Evolutionary conservation across 768 basidiomycete species (phyloP).

Genomic region (Pleurotus ostreatus): DNA sequence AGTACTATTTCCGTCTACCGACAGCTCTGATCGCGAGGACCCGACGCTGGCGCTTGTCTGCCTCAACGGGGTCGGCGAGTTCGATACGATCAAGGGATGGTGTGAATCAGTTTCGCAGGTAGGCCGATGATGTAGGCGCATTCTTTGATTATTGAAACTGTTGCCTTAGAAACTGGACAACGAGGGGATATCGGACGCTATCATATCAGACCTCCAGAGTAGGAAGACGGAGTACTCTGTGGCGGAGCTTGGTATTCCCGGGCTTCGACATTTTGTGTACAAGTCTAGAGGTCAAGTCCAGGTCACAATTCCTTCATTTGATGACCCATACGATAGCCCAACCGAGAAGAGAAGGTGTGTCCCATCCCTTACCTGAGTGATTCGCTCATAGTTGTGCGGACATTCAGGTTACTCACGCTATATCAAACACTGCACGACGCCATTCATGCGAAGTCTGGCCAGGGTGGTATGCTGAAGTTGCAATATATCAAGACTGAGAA

Average conservation of each 20-base stretch:
- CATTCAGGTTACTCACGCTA: constrained; percentile 67
- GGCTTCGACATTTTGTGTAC: constrained; percentile 91
- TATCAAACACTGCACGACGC: constrained; percentile 88
- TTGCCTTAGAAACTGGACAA: constrained; percentile 55
- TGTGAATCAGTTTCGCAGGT: constrained; percentile 65
- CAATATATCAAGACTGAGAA: constrained; percentile 83
- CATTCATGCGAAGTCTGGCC: constrained; percentile 87
- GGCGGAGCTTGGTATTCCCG: constrained; percentile 80
- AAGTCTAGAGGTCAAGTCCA: constrained; percentile 90
- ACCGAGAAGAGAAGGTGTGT: constrained; percentile 59
- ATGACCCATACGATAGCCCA: constrained; percentile 72
- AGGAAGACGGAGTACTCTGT: constrained; percentile 62
- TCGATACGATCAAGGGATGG: constrained; percentile 79
- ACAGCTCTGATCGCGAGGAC: constrained; percentile 15
- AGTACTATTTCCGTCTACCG: not conserved
- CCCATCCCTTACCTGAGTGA: not conserved
- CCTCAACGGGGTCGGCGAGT: constrained; percentile 79
- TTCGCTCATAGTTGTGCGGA: not conserved
- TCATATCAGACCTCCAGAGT: constrained; percentile 42
- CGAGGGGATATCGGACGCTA: constrained; percentile 52
- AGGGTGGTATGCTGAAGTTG: constrained; percentile 75
- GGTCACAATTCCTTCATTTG: constrained; percentile 80
- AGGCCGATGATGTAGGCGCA: constrained; percentile 11
- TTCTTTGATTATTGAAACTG: not conserved
- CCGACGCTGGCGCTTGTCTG: constrained; percentile 66